Base-by-base conservation (phyloP, 495 filamentous ascomycete genomes). In the Trichoderma gamsii region DNA sequence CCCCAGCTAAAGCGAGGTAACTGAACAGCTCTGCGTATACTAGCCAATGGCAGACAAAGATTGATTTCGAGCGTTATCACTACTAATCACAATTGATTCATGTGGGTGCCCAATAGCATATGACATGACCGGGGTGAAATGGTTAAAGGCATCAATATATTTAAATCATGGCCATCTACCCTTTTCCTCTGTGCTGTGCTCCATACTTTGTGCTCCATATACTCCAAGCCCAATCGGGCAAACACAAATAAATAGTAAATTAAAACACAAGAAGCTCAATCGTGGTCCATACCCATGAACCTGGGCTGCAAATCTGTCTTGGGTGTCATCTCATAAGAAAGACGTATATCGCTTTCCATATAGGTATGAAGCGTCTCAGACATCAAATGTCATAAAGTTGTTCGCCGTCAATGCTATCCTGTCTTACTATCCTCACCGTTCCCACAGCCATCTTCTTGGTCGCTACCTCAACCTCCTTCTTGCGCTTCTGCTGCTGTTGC, bases 391-490 rank as follows among this genome's bases (percentile, higher is more conserved):
- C 56, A 23, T 61, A 61, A 32, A n/a, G 15, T 63, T 32, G 29
- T 21, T 65, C 65, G 41, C 51, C 65, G 3, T 49, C 43, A 32
- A 25, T 44, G 29, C 44, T 66, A n/a, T 9, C 7, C 15, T 64
- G 21, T 15, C n/a, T 2, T 21, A 66, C 65, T 3, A 66, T 29
- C 8, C 65, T 46, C 11, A 66, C 43, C 0, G n/a, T 46, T 13
- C 65, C 65, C 12, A 51, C 43, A 23, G 49, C 49, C 49, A 52
- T 52, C 65, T 46, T 66, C 23, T 66, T 66, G 18, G 8, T 43
- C n/a, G 43, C 6, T 38, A 38, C 7, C n/a, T 66, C 65, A 41
- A 29, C 43, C 21, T 66, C 41, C 43, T 43, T 32, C 41, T 66
- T 43, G 11, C 44, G 29, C 35, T 65, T 65, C 35, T 41, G 63